Evolutionary conservation across 164 flowering plant species (phyloP), one percentile per base, ranked within the genome.

Genomic region (Annona squamosa): DNA sequence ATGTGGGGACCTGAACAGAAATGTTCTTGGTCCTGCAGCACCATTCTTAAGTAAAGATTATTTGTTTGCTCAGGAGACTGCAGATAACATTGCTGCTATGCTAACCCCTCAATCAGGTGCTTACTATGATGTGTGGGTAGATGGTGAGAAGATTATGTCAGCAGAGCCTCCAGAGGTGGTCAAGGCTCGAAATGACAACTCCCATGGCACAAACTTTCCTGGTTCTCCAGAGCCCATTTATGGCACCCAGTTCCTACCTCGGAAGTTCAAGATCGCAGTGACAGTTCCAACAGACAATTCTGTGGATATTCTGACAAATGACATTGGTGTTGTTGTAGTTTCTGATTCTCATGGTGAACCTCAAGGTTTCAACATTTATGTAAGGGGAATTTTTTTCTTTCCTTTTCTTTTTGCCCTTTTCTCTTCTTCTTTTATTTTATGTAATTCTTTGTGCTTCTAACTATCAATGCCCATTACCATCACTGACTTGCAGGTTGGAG

Each of bases 21-120:
- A 96, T 78, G 99, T 96, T 74, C 94, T 96, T 83, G 99, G 98
- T 79, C 99, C 99, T 68, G 91, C 99, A 74, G 99, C 99, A n/a
- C 98, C 98, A 59, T 71, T 87, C 79, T 75, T 67, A 3, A 87
- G 86, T 69, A 92, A 92, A 83, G 99, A 93, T 80, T 96, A 93
- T 75, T 63, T 88, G 17, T 87, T 93, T 83, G 98, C 98, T 3
- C 98, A 92, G 80, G 75, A 93, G 81, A 96, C 97, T 59, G 99
- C 99, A 46, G 98, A 96, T 4, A 86, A 93, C 67, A 93, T 96
- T 81, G 99, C 99, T 77, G 88, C 98, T 9, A 87, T 96, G 18
- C 81, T 96, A 3, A 86, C 93, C 67, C 99, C 99, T 59, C 99
- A 96, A 76, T 96, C 99, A 26, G 98, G 97, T 48, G 89, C 90